A percentile compares a stretch with the other conserved stretches of the same genome.
Evolutionary conservation across 805 yeast species (phyloP).

Genomic region (Candida methanosorbosa): DNA sequence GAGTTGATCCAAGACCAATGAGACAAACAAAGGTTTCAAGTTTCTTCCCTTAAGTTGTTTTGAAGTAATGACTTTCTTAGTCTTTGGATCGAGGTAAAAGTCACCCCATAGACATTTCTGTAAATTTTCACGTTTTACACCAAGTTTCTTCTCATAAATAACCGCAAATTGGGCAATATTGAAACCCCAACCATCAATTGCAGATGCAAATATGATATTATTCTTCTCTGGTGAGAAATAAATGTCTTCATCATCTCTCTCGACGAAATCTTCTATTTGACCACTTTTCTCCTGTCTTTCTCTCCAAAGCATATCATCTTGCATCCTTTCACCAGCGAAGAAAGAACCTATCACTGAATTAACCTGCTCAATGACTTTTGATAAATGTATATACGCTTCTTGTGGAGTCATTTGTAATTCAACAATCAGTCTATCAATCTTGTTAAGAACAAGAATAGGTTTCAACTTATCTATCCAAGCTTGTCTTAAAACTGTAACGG

Average conservation of each 20-base stretch:
- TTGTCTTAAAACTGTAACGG: conserved; percentile 89
- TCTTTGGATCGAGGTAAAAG: conserved; percentile 79
- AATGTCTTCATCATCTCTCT: conserved; percentile 69
- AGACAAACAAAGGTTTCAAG: conserved; percentile 78
- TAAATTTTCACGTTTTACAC: conserved; percentile 70
- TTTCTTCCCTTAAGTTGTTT: conserved; percentile 53
- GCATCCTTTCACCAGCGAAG: conserved; percentile 87
- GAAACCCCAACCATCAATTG: conserved; percentile 98
- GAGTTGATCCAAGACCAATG: conserved; percentile 77
- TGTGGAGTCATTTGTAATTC: conserved; percentile 76
- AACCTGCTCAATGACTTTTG: conserved; percentile 81
- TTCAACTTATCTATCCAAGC: conserved; percentile 90
- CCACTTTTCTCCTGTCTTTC: conserved; percentile 47
- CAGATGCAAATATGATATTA: conserved; percentile 85
- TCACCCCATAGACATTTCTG: conserved; percentile 96
- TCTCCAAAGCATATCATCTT: conserved; percentile 73
- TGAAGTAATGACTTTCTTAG: conserved; percentile 68
- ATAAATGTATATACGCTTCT: conserved; percentile 79
- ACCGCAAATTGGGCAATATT: conserved; percentile 82
- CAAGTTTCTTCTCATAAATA: conserved; percentile 75
- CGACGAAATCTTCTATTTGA: conserved; percentile 47
- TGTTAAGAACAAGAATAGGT: conserved; percentile 83
- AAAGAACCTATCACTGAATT: conserved; percentile 92
- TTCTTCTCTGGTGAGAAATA: conserved; percentile 84
- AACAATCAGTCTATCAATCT: conserved; percentile 75